Base-by-base conservation (phyloP, 1,284 basidiomycete genomes). In the Malassezia nana region DNA sequence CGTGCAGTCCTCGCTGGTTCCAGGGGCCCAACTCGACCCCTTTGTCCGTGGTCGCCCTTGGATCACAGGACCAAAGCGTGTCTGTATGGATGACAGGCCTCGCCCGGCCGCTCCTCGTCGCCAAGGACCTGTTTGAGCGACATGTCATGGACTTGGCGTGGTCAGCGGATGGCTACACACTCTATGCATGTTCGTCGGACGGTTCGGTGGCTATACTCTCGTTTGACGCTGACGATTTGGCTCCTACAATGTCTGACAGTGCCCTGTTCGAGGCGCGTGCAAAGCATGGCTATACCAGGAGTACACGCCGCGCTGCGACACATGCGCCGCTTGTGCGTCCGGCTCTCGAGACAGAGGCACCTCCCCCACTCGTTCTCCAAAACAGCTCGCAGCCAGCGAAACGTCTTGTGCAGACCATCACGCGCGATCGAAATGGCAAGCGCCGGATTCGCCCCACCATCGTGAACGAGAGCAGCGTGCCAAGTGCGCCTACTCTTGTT, bases 81-180 rank as follows among this genome's bases (percentile, higher is more conserved):
- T 64, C 50, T 9, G 54, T 60, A 59, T 67, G 62, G 62, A 57
- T 64, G 22, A 57, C 66, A 2, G 63, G 63, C 15, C 84, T 90
- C 72, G 94, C 90, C 6, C 89, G 87, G 46, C 94, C 94, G 0
- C 77, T 96, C 5, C 84, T 94, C 29, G 91, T 96, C 1, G 83
- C 91, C 0, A 85, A 87, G 64, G 89, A 96, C 61, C 84, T 94
- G 0, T 96, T 98, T 64, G 89, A 92, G 56, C 78, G 90, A 50
- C 87, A 91, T 66, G 87, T 96, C 44, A 85, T 95, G 80, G 94
- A 98, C 73, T 79, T 98, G 4, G 88, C 84, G 66, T 99, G 94
- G 92, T 57, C 49, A 16, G 22, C 60, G 70, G 91, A 98, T 68
- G 92, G 94, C 6, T 79, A 87, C 39, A 86, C 85, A 2, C 80